Evolutionary conservation across 1,284 basidiomycete genomes (phyloP).

Genomic region (Laetiporus sulphureus): DNA sequence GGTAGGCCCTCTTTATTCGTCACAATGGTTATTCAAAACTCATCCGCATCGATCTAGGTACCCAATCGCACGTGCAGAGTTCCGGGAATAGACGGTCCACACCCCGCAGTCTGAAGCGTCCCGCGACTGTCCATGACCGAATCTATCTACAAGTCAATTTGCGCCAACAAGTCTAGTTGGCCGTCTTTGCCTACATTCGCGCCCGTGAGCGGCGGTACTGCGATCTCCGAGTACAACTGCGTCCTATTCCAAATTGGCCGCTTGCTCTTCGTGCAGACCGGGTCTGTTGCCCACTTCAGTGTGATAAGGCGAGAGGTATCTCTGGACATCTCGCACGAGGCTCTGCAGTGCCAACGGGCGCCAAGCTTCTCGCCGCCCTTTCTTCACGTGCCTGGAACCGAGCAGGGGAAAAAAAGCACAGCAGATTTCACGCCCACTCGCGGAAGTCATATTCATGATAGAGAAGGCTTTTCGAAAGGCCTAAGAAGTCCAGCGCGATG

Average conservation of each 20-base stretch:
- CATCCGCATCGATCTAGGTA: slow-evolving; percentile 15
- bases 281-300: slow-evolving; percentile 26
- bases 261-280: slow-evolving; percentile 34
- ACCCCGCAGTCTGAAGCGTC: slow-evolving; percentile 28
- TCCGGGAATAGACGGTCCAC: slow-evolving; percentile 23
- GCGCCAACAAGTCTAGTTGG: slow-evolving; percentile 24
- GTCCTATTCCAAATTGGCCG: slow-evolving; percentile 35
- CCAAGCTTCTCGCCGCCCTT: slow-evolving; percentile 33
- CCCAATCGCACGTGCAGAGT: slow-evolving; percentile 20
- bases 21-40: background rate
- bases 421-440: slow-evolving; percentile 23
- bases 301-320: slow-evolving; percentile 20
- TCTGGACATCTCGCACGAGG: slow-evolving; percentile 19
- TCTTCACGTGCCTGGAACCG: slow-evolving; percentile 29
- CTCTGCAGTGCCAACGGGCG: slow-evolving; percentile 28
- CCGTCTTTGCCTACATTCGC: slow-evolving; percentile 32
- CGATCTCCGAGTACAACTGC: slow-evolving; percentile 29
- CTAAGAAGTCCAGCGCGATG: slow-evolving; percentile 19
- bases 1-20: slow-evolving; percentile 12
- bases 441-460: slow-evolving; percentile 25
- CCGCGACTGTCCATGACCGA: slow-evolving; percentile 29
- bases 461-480: slow-evolving; percentile 24
- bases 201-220: slow-evolving; percentile 23
- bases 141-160: slow-evolving; percentile 26
- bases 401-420: slow-evolving; percentile 20